phyloP scores from a whole-genome alignment of 176 grass and related monocot species.

The Musa troglodytarum region DNA sequence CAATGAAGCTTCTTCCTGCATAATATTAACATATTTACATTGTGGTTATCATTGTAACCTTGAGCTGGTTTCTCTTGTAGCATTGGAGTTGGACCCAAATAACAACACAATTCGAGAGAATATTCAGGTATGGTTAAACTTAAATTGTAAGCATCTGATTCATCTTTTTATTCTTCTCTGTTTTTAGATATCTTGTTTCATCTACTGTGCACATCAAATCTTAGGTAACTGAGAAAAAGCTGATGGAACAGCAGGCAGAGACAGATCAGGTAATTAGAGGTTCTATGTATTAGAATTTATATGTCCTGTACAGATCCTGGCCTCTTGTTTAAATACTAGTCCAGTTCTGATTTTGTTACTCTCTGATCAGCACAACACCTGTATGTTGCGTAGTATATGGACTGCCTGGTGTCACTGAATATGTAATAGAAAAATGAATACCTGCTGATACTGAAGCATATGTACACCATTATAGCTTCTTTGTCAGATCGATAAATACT shows the following conservation, averaged over 20 bases:
- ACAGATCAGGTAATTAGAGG: conserved; percentile 9
- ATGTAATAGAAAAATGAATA: no score
- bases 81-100: conserved; percentile 52
- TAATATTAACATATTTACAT: not conserved
- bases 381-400: no score
- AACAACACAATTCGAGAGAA: conserved; percentile 65
- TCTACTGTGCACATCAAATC: conserved; percentile 13
- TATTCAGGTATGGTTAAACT: conserved; percentile 45
- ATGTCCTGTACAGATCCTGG: no score
- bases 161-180: not conserved
- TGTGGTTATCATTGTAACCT: not conserved
- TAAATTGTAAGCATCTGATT: no score
- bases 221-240: conserved; percentile 48
- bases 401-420: no score
- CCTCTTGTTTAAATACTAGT: no score
- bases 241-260: conserved; percentile 35
- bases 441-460: no score
- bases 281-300: not conserved
- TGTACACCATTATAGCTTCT: no score
- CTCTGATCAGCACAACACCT: no score
- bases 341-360: no score
- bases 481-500: no score
- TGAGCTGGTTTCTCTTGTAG: conserved; percentile 23
- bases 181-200: not conserved
- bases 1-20: not conserved